phyloP scores from a whole-genome alignment of 306 rosid species.

The Vigna nakashimae region DNA sequence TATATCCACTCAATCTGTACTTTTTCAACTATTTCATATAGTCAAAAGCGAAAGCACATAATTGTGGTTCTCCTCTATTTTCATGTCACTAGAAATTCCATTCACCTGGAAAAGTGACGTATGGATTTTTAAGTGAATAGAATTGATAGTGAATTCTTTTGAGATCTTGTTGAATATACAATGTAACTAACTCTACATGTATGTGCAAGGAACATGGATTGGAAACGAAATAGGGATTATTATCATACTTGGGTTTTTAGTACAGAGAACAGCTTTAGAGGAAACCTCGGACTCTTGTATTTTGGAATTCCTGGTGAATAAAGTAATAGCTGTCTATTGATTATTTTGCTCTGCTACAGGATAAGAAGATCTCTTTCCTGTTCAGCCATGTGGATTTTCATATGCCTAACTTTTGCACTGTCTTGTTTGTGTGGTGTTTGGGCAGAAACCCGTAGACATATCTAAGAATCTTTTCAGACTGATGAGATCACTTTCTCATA shows the following conservation, averaged over 20 bases:
- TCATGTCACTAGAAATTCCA: slow-evolving; percentile 25
- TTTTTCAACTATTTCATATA: slow-evolving; percentile 27
- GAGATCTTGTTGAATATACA: background rate
- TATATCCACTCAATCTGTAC: slow-evolving; percentile 34
- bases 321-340: background rate
- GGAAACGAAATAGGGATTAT: slow-evolving; percentile 2
- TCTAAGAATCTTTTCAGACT: background rate
- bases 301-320: background rate
- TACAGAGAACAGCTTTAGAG: slow-evolving; percentile 3
- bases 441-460: background rate
- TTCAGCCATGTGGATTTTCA: slow-evolving; percentile 28
- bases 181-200: background rate
- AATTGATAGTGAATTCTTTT: slow-evolving; percentile 13
- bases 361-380: background rate
- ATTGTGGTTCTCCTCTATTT: slow-evolving; percentile 7
- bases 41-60: background rate
- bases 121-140: slow-evolving; percentile 15
- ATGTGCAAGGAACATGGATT: slow-evolving; percentile 7
- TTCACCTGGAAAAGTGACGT: background rate
- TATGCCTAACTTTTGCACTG: background rate
- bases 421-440: background rate
- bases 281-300: background rate
- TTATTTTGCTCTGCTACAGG: background rate
- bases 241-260: slow-evolving; percentile 1
- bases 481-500: background rate